A percentile compares a stretch with the other conserved stretches of the same genome.
These are phyloP conservation scores for Penicillium paxilli DNA, from an alignment of 495 filamentous ascomycete species.

Conservation along the genomic window DNA sequence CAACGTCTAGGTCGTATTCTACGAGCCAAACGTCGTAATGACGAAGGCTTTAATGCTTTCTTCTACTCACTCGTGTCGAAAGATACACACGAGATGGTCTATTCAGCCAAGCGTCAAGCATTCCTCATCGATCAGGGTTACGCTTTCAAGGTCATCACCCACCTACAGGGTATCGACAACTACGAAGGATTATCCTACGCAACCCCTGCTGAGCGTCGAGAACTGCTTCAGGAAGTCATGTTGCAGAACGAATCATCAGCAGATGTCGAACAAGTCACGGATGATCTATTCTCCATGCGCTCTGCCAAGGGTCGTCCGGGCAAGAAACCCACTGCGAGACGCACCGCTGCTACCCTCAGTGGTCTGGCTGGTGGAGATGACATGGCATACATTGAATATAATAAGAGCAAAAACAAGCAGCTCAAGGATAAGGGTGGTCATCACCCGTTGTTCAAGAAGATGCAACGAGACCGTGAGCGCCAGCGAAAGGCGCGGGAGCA, in stretches of 20 bases:
- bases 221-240: conserved; percentile 89
- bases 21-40: conserved; percentile 91
- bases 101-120: conserved; percentile 94
- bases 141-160: conserved; percentile 98
- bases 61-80: conserved; percentile 98
- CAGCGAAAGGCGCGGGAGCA: conserved; percentile 53
- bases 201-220: conserved; percentile 78
- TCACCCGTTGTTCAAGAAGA: conserved; percentile 76
- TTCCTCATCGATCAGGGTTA: conserved; percentile 99
- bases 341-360: conserved; percentile 80
- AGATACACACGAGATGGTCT: conserved; percentile 98
- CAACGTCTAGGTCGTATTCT: conserved; percentile 94
- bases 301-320: conserved; percentile 38
- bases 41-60: conserved; percentile 99
- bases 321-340: conserved; percentile 58
- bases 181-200: conserved; percentile 78
- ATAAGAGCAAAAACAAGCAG: conserved; percentile 74
- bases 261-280: conserved; percentile 75
- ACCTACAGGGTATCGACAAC: conserved; percentile 86
- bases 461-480: conserved; percentile 71
- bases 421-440: conserved; percentile 67
- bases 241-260: conserved; percentile 80
- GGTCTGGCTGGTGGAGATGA: conserved; percentile 88
- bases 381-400: conserved; percentile 94
- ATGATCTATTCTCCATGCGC: conserved; percentile 77